Base-by-base conservation (phyloP, 2,329 filamentous ascomycete genomes). In the Paracoccidioides brasiliensis region DNA sequence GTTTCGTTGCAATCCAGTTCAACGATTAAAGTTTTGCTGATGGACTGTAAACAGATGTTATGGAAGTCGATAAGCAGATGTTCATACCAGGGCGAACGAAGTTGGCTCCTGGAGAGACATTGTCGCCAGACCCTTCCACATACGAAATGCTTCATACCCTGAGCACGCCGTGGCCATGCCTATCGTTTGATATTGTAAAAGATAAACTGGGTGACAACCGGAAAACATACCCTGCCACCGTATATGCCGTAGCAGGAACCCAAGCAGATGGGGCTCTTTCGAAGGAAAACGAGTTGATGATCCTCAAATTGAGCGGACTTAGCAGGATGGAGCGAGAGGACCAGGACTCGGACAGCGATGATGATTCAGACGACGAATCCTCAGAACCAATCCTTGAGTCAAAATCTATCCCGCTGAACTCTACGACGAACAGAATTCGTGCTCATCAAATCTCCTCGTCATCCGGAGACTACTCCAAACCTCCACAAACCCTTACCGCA, bases 111-210 rank as follows among this genome's bases (percentile, higher is more conserved):
- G 91, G 90, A 64, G 90, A 97, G 76, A 90, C 89, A 4, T 80
- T 98, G 56, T 83, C 90, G 3, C 91, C 93, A 12, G 93, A 98
- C 72, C 79, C 88, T 57, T 88, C 87, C n/a, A 91, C 91, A 5
- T 98, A 98, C 76, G 86, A 96, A 70, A 94, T 98, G 90, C 82
- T 98, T 57, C 93, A 98, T 77, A 89, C 83, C 59, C 80, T 98
- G 60, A 93, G 86, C 71, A 90, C 90, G 6, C 90, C 90, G 0
- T 98, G 93, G 93, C 93, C 93, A 3, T 98, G 93, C 69, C 80
- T 98, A 14, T 97, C 91, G 1, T 95, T 96, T 72, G 93, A 97
- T 69, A 85, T 98, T 58, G 73, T 98, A 59, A 84, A 80, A 64
- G 93, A 98, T 73, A 78, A 79, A 53, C 80, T 98, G 15, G 93